These are phyloP conservation scores for Malus hybrid DNA, from an alignment of 331 rosid species.

Conservation along the genomic window DNA sequence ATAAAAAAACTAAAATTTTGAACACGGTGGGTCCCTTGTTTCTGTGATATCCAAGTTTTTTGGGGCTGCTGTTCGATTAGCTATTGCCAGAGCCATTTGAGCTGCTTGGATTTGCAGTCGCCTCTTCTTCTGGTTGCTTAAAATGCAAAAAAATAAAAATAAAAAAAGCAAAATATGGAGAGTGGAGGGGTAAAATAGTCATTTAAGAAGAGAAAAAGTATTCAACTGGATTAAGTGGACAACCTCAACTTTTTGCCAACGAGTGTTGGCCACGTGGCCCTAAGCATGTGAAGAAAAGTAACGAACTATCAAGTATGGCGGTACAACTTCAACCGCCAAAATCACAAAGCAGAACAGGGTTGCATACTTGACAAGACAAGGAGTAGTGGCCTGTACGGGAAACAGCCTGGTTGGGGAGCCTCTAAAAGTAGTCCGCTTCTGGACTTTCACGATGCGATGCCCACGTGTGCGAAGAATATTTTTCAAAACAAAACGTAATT, in stretches of 20 bases:
- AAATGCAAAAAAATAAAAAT: not conserved
- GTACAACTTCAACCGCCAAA: slow-evolving; percentile 7
- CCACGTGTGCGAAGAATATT: not conserved
- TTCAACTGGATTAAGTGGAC: not conserved
- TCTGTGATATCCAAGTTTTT: slow-evolving; percentile 28
- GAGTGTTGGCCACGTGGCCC: not conserved
- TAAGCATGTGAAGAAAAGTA: slow-evolving; percentile 13
- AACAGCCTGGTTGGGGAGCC: not conserved
- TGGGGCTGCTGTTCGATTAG: not conserved
- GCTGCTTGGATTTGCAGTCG: not conserved
- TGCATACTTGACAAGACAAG: not conserved
- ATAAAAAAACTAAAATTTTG: not conserved
- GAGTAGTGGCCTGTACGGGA: not conserved
- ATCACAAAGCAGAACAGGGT: not conserved
- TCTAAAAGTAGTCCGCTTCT: not conserved
- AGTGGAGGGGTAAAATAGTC: not conserved
- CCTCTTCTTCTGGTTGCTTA: not conserved
- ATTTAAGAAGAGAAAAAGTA: not conserved
- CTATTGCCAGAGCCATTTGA: not conserved
- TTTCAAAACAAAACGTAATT: too few species aligned
- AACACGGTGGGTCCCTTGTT: slow-evolving; percentile 3
- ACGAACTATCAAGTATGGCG: not conserved
- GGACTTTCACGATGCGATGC: not conserved
- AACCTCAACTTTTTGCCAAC: not conserved
- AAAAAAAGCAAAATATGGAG: not conserved